Evolutionary conservation across 2,329 filamentous ascomycete genomes (phyloP), one percentile per base, ranked within the genome.

Genomic region (Paraphoma chrysanthemicola): DNA sequence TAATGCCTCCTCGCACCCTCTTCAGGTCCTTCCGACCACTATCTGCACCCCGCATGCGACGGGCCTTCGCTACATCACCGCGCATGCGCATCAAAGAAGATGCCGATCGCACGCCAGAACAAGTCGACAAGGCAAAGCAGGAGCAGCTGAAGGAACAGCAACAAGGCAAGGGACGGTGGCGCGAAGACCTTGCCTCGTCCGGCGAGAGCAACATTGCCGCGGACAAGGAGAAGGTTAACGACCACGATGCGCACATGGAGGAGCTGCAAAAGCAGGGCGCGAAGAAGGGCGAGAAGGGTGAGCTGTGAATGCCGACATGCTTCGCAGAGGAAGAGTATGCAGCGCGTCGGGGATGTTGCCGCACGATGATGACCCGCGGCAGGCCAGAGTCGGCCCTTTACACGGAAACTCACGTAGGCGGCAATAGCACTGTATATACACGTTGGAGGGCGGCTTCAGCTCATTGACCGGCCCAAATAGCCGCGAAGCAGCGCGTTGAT

Each of bases 231-330:
- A 56, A 79, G 33, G 77, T 81, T n/a, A 39, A 72, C 12, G 74
- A 81, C 54, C 78, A 81, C 52, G 73, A 71, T 11, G 57, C 71
- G 44, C 79, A 81, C 56, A 80, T 81, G 56, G 68, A 76, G 62
- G 72, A 81, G 16, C 54, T 82, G 60, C 80, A 82, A 64, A 70
- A 81, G 66, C 66, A 81, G 69, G 78, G 75, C 2, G 74, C 72
- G 56, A 63, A 75, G 58, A 72, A 79, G 70, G 71, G 72, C 4
- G 72, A 81, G 67, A 71, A 78, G 60, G 77, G 72, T 10, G 56
- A 72, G 38, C 46, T 74, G 39, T 68, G 53, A 36, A 42, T 29
- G n/a, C 8, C 1, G 23, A 23, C 23, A 23, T 23, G 23, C 23
- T 5, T 23, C 23, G 23, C 23, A 23, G 23, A 23, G 2, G 23